These are phyloP conservation scores for Brettanomyces custersianus DNA, from an alignment of 805 yeast species.

Conservation along the genomic window DNA sequence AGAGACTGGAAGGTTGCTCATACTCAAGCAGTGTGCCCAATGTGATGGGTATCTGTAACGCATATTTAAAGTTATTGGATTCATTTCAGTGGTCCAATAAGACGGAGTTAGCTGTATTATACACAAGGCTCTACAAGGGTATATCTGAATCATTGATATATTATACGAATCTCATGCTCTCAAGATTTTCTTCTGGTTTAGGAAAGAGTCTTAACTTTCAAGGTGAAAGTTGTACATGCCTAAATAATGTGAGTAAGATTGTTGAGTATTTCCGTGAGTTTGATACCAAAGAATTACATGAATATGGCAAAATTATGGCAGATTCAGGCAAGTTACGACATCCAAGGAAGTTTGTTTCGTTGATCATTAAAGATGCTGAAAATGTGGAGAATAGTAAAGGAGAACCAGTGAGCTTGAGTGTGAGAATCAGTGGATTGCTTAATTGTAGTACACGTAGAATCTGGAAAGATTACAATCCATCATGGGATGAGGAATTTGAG, in stretches of 20 bases:
- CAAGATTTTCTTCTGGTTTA: conserved; percentile 11
- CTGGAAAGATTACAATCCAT: conserved; percentile 55
- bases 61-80: conserved; percentile 41
- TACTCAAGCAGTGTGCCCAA: conserved; percentile 21
- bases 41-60: conserved; percentile 20
- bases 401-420: conserved; percentile 18
- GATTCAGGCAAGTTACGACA: neutral
- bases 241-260: conserved; percentile 21
- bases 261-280: conserved; percentile 8
- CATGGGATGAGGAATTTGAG: conserved; percentile 86
- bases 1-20: conserved; percentile 26
- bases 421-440: conserved; percentile 15
- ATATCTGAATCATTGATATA: conserved; percentile 51
- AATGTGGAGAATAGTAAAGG: conserved; percentile 25
- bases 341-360: conserved; percentile 14
- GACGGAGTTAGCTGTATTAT: conserved; percentile 51
- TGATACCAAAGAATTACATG: conserved; percentile 7
- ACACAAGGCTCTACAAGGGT: conserved; percentile 51
- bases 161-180: conserved; percentile 33
- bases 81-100: conserved; percentile 59
- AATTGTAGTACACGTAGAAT: conserved; percentile 52
- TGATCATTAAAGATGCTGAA: conserved; percentile 20
- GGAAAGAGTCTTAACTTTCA: conserved; percentile 6
- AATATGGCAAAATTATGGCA: conserved; percentile 10
- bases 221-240: conserved; percentile 21